Base-by-base conservation (phyloP, 2,329 filamentous ascomycete species). In the Xylariaceae sp. region DNA sequence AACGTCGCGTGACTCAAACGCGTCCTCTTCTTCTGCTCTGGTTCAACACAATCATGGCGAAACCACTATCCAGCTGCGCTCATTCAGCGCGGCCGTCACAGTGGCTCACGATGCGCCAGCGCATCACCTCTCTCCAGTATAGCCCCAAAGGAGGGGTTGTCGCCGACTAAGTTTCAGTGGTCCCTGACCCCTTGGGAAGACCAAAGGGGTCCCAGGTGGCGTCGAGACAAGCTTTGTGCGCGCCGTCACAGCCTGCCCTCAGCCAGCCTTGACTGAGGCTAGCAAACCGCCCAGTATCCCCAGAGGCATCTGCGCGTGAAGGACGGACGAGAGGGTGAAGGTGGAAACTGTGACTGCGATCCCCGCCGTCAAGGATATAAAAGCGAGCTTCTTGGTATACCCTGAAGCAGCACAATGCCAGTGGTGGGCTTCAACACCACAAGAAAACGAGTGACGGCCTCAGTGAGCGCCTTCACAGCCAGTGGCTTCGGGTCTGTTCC, bases 61-160 rank as follows among this genome's bases (percentile, higher is more conserved):
- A 25, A 43, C 32, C 31, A 43, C 29, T 29, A 23, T 19, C 32
- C 31, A 15, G 25, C 26, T 33, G 32, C 30, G 44, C 45, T 46
- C 35, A 33, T 18, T 36, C 32, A 50, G 46, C 43, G 33, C 38
- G 29, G 28, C 15, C 37, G 28, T 34, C 24, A 18, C 34, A 35
- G 34, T 27, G 39, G 43, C 33, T 38, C 38, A 43, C 29, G 29
- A 51, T 55, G 45, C 38, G 40, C 29, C 34, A 36, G 39, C 37
- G 36, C 33, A 38, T 40, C 34, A 31, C 24, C 29, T 9, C 29
- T 29, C 27, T 35, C 32, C 33, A 46, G 15, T 39, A 64, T 64
- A 70, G 59, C 67, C 70, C 70, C 67, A 72, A 67, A 50, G 68
- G 41, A 46, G 68, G 68, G 69, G 68, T 69, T 41, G 49, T 48